Base-by-base conservation (phyloP, 106 monocot species). In the Allium cepa region DNA sequence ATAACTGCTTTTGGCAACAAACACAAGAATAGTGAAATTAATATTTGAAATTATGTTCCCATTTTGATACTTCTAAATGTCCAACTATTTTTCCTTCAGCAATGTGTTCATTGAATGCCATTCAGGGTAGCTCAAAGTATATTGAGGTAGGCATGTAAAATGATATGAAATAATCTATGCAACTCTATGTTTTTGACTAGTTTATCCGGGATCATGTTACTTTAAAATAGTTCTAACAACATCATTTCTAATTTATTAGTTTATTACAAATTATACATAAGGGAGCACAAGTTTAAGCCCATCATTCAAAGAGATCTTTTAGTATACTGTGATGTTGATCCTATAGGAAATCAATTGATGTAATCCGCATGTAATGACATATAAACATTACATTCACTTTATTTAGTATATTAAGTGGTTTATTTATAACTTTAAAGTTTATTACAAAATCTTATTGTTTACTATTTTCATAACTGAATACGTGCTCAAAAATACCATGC, bases 291-390 rank as follows among this genome's bases (percentile, higher is more conserved):
- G 53, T 72, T 94, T 60, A 76, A 78, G 46, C 77, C 82, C 9
- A 76, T 94, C 46, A 70, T 73, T 15, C 73, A 59, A 64, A 90
- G 85, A 67, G 67, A 67, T 66, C 63, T 90, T 51, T 57, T 80
- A 28, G 27, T 85, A 61, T 75, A 90, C 78, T 94, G 80, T 62
- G 11, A 60, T 17, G 90, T 94, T 13, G 90, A 94, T 75, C 90
- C 94, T 53, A 82, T 94, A 64, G 90, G 90, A 51, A 87, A 80
- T 56, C 80, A 94, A 58, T 57, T 94, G 63, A 87, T 94, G 76
- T 90, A 80, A 47, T 26, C 15, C 58, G 49, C 70, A 71, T 58
- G 70, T 71, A 57, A 68, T 17, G 18, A 22, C 55, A 58, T 9
- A 46, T 64, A 48, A 16, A 47, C n/a, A 46, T 47, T 47, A 0